These are phyloP conservation scores for Colletotrichum godetiae DNA, from an alignment of 2,329 filamentous ascomycete genomes.

Conservation along the genomic window DNA sequence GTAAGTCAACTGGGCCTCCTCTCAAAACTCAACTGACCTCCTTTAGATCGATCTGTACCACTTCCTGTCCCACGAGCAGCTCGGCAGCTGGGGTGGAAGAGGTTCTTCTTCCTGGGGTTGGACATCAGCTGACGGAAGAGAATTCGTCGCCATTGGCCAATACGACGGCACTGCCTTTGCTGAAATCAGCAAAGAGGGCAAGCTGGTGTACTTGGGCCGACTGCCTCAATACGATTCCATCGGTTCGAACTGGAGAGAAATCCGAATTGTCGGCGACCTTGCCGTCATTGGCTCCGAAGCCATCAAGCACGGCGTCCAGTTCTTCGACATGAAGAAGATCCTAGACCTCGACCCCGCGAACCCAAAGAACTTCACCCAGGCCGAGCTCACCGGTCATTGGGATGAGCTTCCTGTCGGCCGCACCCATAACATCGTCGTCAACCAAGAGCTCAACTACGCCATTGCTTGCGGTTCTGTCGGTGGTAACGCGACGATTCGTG, in stretches of 20 bases:
- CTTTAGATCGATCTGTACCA: slow-evolving; percentile 48
- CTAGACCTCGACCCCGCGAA: slow-evolving; percentile 55
- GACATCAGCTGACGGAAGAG: slow-evolving; percentile 62
- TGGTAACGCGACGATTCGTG: slow-evolving; percentile 42
- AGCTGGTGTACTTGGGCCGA: slow-evolving; percentile 64
- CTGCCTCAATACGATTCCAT: slow-evolving; percentile 58
- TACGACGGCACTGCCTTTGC: slow-evolving; percentile 65
- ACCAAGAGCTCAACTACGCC: slow-evolving; percentile 57
- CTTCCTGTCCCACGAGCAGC: slow-evolving; percentile 48
- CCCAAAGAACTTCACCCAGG: slow-evolving; percentile 55
- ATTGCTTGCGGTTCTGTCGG: slow-evolving; percentile 54
- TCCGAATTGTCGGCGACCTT: slow-evolving; percentile 53
- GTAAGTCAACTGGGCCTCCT: slow-evolving; percentile 40
- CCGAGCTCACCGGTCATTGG: slow-evolving; percentile 55
- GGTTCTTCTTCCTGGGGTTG: slow-evolving; percentile 62
- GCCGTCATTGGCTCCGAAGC: slow-evolving; percentile 55
- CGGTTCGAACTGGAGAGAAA: slow-evolving; percentile 64
- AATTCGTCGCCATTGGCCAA: slow-evolving; percentile 66
- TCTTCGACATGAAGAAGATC: slow-evolving; percentile 73
- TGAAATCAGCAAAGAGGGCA: slow-evolving; percentile 61
- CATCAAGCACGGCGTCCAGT: slow-evolving; percentile 66
- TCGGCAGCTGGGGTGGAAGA: slow-evolving; percentile 46
- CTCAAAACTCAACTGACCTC: not conserved
- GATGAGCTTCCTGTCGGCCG: slow-evolving; percentile 50
- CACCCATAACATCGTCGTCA: slow-evolving; percentile 62